Evolutionary conservation across 2,329 filamentous ascomycete species (phyloP), one percentile per base, ranked within the genome.

Genomic region (Diaporthe caulivora): DNA sequence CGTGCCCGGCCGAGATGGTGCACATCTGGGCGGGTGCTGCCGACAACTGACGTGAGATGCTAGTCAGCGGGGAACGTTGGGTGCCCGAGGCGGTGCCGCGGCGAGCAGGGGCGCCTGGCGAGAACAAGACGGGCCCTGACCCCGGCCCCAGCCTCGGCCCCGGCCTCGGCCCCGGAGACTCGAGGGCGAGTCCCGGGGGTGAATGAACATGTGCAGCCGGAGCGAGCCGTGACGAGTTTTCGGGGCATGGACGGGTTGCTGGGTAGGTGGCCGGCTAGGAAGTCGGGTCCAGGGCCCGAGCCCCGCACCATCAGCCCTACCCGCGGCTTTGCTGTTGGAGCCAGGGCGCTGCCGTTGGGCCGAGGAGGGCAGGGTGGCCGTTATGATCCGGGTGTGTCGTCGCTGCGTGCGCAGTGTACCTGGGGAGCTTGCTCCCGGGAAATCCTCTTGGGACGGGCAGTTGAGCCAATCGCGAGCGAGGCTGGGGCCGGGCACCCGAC

Each of bases 361-460:
- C 60, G 60, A 65, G 29, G 29, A 44, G 18, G 26, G n/a, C 17
- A 44, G 58, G 26, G 24, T 29, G 58, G 58, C 18, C 7, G 49
- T 29, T 24, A 17, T 29, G 26, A 8, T 7, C 3, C n/a, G n/a
- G 49, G 49, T 1, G 31, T 13, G 37, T 37, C 42, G 37, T n/a
- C 6, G 37, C n/a, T 7, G 57, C n/a, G 37, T 2, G 21, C 37
- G 7, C 37, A 40, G 7, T 13, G 37, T 40, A 10, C 7, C 37
- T 13, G 37, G 37, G 11, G 7, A 13, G 37, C 37, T 40, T 40
- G 37, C 7, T 70, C 34, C 73, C 73, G 73, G 73, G 73, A 73
- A 75, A 73, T 75, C 73, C 71, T 75, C 73, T 75, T 75, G 71
- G n/a, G 65, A 24, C 49, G 51, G 34, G 44, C 47, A 34, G 49